Evolutionary conservation across 495 filamentous ascomycete genomes (phyloP).

Genomic region (Sordaria brevicollis): DNA sequence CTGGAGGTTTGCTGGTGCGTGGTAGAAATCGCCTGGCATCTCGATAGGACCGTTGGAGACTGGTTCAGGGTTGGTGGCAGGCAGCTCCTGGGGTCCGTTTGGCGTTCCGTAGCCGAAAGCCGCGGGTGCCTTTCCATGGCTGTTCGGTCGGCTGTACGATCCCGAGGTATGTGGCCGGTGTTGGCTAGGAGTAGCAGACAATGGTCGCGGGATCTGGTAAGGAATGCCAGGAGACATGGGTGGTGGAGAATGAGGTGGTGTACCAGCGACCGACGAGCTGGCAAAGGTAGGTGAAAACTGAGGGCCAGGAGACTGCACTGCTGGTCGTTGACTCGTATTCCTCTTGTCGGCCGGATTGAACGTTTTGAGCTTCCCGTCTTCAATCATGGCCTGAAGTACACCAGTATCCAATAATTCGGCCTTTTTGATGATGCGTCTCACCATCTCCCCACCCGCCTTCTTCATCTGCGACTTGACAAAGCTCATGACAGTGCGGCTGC

Average conservation of each 20-base stretch:
- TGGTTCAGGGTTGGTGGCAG: slow-evolving; percentile 2
- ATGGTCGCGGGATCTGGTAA: slow-evolving; percentile 31
- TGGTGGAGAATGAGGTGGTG: slow-evolving; percentile 13
- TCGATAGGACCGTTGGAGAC: slow-evolving; percentile 25
- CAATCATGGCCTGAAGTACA: slow-evolving; percentile 38
- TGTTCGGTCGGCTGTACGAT: not conserved
- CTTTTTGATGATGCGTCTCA: slow-evolving; percentile 58
- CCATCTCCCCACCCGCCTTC: slow-evolving; percentile 52
- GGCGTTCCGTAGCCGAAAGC: slow-evolving; percentile 5
- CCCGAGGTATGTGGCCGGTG: not conserved
- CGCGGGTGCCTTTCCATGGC: not conserved
- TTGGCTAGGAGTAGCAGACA: slow-evolving; percentile 15
- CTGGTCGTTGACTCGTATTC: slow-evolving; percentile 16
- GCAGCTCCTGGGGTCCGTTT: slow-evolving; percentile 13
- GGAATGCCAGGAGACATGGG: slow-evolving; percentile 26
- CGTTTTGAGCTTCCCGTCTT: slow-evolving; percentile 39
- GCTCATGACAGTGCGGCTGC: slow-evolving; percentile 53
- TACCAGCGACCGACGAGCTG: slow-evolving; percentile 11
- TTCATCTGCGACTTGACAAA: slow-evolving; percentile 65
- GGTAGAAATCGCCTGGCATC: slow-evolving; percentile 36
- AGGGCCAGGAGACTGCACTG: slow-evolving; percentile 24
- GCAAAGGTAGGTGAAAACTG: slow-evolving; percentile 4
- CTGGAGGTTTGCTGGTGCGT: slow-evolving; percentile 14
- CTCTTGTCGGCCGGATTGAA: slow-evolving; percentile 34
- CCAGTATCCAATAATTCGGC: slow-evolving; percentile 43